Evolutionary conservation across 2,329 filamentous ascomycete species (phyloP), one percentile per base, ranked within the genome.

Genomic region (Cercospora sojina): DNA sequence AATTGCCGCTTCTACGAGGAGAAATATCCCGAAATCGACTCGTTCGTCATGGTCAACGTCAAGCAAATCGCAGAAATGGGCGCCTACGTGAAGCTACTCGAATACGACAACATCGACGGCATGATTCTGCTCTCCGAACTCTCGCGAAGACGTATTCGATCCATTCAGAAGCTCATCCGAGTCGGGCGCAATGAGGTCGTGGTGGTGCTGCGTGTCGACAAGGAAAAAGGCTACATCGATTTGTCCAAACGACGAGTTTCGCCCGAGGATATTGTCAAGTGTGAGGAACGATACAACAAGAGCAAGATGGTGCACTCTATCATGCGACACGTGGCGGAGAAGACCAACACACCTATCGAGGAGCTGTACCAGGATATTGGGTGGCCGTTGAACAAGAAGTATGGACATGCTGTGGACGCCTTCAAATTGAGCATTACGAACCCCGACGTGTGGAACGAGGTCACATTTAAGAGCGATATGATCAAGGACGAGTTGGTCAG

Each of bases 61-160:
- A 96, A 97, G 88, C 93, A 97, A 91, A 99, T 99, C 79, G 95
- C 95, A 80, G 96, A 99, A 83, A 99, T 99, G 96, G 95, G 95
- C 81, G 95, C 96, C 76, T 99, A 99, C 81, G 96, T 99, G 78
- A 99, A 99, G 84, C 90, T 99, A 64, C 90, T 99, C 75, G 95
- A 99, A 84, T 99, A 99, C 83, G 95, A 99, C 83, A 97, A 98
- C 84, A 99, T 99, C 77, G 96, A 99, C 80, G 95, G 95, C 88
- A 99, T 99, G 96, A 99, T 99, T 77, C 85, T 99, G 73, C 92
- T 99, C 72, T 97, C 92, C 76, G 95, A 99, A 83, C 88, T 99
- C 71, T 99, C 96, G 67, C 89, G 95, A 86, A 88, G 95, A 87
- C 95, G 95, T 90, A 99, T 99, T 77, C 86, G 95, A 85, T 93